phyloP scores from a whole-genome alignment of 495 filamentous ascomycete genomes.

The Amphirosellinia nigrospora region DNA sequence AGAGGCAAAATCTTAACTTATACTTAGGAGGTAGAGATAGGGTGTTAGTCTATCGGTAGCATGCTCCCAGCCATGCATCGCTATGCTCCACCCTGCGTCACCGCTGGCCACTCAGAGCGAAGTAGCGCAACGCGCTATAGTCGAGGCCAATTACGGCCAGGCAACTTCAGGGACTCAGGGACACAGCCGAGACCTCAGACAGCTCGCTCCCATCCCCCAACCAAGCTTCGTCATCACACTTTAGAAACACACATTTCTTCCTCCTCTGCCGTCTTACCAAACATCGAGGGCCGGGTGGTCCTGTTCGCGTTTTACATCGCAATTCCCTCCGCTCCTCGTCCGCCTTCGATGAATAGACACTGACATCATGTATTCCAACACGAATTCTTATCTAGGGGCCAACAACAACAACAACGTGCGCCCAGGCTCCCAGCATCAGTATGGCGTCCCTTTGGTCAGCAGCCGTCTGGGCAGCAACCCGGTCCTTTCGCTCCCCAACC shows the following conservation, averaged over 20 bases:
- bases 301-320: background rate
- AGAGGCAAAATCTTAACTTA: too few species aligned
- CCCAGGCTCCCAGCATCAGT: slow-evolving; percentile 71
- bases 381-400: slow-evolving; percentile 82
- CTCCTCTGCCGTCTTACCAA: slow-evolving; percentile 26
- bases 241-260: slow-evolving; percentile 1
- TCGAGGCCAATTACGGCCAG: background rate
- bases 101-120: slow-evolving; percentile 20
- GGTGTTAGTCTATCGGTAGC: too few species aligned
- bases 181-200: background rate
- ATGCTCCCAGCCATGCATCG: background rate
- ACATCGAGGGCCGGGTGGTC: slow-evolving; percentile 22
- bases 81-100: slow-evolving; percentile 1
- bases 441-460: slow-evolving; percentile 62
- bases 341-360: slow-evolving; percentile 5
- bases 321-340: background rate
- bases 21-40: too few species aligned
- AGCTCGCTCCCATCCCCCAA: slow-evolving; percentile 8
- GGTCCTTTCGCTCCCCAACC: slow-evolving; percentile 64
- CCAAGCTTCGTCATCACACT: slow-evolving; percentile 39
- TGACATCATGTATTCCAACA: slow-evolving; percentile 80
- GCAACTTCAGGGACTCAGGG: background rate
- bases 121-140: background rate
- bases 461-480: slow-evolving; percentile 66
- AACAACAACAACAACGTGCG: slow-evolving; percentile 73